Base-by-base conservation (phyloP, 2,329 filamentous ascomycete genomes). In the Colletotrichum eremochloae region DNA sequence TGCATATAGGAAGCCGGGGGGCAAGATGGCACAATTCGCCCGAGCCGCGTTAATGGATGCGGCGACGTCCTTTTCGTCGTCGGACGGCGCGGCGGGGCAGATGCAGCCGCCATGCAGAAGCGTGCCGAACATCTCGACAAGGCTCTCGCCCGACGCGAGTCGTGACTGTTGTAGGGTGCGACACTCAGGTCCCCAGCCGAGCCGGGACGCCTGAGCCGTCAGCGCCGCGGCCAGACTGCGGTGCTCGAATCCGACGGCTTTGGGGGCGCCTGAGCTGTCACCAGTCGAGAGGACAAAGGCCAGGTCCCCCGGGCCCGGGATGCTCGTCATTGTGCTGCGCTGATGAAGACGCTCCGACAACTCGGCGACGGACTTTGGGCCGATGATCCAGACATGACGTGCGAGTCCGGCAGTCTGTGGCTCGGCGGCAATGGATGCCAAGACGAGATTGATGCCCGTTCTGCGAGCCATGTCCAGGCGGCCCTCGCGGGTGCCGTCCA, bases 191-290 rank as follows among this genome's bases (percentile, higher is more conserved):
- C 52, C 46, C 44, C 46, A 63, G 12, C 60, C 60, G 11, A 50
- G 44, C 14, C 60, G 60, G 11, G 44, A 33, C 14, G 44, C 60
- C 31, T 50, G 52, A 33, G 52, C 44, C 5, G 33, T 63, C 44
- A 63, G 60, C 5, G 44, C 38, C 5, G 60, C 52, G 38, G 60
- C 60, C 44, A 63, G 46, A 24, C 52, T 63, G 7, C 60, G 60
- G 33, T 52, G 60, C 46, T 63, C 60, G 15, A 63, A 33, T 14
- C 52, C 44, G 60, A 63, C 46, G 60, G 44, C 60, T 38, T 63
- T 63, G 11, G 60, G 44, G 7, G 20, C 24, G 31, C 60, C 46
- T 20, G 60, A 52, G 33, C 60, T 63, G 20, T 46, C 60, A 33
- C 46, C 52, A 11, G 60, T 63, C 20, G 52, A 63, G 31, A 63